phyloP scores from a whole-genome alignment of 495 filamentous ascomycete genomes.

The Penicillium argentinense region DNA sequence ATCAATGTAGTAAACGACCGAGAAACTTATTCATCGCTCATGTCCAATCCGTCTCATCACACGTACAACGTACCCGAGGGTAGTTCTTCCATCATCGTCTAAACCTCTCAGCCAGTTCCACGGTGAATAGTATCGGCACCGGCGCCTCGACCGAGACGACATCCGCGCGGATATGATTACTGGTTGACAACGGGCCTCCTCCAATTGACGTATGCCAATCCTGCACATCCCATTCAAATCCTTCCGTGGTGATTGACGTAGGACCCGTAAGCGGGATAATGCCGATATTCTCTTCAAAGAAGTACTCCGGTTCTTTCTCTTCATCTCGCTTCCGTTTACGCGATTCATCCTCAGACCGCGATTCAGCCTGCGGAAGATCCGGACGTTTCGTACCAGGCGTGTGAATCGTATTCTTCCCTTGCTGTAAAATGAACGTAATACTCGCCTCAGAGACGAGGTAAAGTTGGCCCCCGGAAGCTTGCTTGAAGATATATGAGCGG shows the following conservation, averaged over 20 bases:
- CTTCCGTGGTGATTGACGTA: constrained; percentile 69
- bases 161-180: constrained; percentile 73
- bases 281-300: constrained; percentile 68
- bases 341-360: background rate
- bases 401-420: constrained; percentile 67
- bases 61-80: too few relatives aligned
- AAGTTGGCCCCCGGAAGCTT: constrained; percentile 38
- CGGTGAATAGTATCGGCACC: constrained; percentile 77
- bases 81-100: constrained; percentile 26
- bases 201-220: constrained; percentile 83
- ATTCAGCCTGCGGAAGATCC: background rate
- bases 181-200: constrained; percentile 83
- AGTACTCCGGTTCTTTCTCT: constrained; percentile 6
- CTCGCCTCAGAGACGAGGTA: constrained; percentile 77
- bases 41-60: too few relatives aligned
- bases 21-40: background rate
- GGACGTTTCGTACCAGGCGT: constrained; percentile 49
- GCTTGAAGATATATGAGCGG: background rate
- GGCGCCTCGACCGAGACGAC: constrained; percentile 62
- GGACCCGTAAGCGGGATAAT: constrained; percentile 79
- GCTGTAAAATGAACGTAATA: constrained; percentile 73
- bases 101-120: constrained; percentile 60
- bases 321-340: constrained; percentile 11
- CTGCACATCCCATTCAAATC: constrained; percentile 86
- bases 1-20: constrained; percentile 8